phyloP scores from a whole-genome alignment of 2,329 filamentous ascomycete genomes.

The Fusarium dlaminii region DNA sequence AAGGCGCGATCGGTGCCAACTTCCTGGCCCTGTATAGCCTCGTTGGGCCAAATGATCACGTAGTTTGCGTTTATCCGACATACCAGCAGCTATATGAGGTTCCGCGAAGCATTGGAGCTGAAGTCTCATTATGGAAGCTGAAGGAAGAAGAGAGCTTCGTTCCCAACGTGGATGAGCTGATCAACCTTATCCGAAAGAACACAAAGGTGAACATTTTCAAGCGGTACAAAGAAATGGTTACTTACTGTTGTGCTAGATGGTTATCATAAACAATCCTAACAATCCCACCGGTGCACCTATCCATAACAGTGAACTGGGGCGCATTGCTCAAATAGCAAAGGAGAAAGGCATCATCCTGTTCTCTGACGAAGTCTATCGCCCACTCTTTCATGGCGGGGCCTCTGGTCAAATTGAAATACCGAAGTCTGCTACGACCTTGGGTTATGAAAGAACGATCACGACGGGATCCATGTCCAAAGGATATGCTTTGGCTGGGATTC shows the following conservation, averaged over 20 bases:
- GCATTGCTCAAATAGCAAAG: slow-evolving; percentile 71
- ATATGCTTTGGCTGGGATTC: slow-evolving; percentile 83
- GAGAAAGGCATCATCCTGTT: slow-evolving; percentile 73
- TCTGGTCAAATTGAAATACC: slow-evolving; percentile 65
- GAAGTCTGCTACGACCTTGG: slow-evolving; percentile 72
- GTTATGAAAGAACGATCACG: slow-evolving; percentile 75
- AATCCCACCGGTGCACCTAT: slow-evolving; percentile 83
- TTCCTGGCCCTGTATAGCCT: slow-evolving; percentile 80
- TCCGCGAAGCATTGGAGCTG: slow-evolving; percentile 77
- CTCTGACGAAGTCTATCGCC: slow-evolving; percentile 85
- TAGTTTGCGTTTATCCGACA: slow-evolving; percentile 86
- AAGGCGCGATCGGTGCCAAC: slow-evolving; percentile 87
- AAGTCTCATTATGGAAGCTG: slow-evolving; percentile 81
- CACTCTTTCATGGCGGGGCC: slow-evolving; percentile 74
- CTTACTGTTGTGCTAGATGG: slow-evolving; percentile 49
- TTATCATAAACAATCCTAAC: slow-evolving; percentile 75
- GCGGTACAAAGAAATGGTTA: background rate
- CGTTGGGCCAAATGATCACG: slow-evolving; percentile 79
- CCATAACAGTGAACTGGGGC: slow-evolving; percentile 66
- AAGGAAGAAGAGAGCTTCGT: slow-evolving; percentile 71
- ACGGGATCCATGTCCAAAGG: slow-evolving; percentile 89
- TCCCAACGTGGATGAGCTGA: slow-evolving; percentile 73
- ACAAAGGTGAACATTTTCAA: slow-evolving; percentile 67
- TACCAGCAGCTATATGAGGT: slow-evolving; percentile 87
- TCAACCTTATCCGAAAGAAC: slow-evolving; percentile 70